Evolutionary conservation across 192 early-diverging fungal species (phyloP).

Genomic region (Dissophora ornata): DNA sequence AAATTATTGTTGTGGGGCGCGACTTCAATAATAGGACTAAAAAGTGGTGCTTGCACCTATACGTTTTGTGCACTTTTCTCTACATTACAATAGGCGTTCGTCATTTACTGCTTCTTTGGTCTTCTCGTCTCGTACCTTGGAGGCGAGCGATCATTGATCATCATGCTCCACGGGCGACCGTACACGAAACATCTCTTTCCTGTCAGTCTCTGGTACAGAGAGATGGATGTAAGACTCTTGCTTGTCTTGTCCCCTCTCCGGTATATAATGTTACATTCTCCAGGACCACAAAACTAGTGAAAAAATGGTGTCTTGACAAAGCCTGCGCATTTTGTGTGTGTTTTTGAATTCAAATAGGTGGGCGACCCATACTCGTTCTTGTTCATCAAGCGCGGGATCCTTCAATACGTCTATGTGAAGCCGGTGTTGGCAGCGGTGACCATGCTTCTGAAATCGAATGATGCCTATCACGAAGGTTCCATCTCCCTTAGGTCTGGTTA

Average conservation of each 20-base stretch:
- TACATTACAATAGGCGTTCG: slow-evolving; percentile 90
- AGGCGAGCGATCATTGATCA: slow-evolving; percentile 85
- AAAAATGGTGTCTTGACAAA: too few relatives aligned
- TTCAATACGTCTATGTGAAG: slow-evolving; percentile 94
- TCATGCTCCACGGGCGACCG: slow-evolving; percentile 78
- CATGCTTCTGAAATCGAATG: slow-evolving; percentile 80
- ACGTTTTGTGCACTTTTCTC: too few relatives aligned
- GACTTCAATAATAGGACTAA: too few relatives aligned
- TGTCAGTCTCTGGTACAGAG: slow-evolving; percentile 72
- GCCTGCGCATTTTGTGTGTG: too few relatives aligned
- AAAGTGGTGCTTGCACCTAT: too few relatives aligned
- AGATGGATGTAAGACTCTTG: slow-evolving; percentile 67
- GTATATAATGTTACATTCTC: too few relatives aligned
- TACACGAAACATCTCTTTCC: slow-evolving; percentile 86
- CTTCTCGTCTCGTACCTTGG: slow-evolving; percentile 87
- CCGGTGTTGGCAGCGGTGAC: slow-evolving; percentile 81
- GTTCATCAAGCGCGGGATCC: slow-evolving; percentile 86
- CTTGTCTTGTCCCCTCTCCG: neutral
- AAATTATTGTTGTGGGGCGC: too few relatives aligned
- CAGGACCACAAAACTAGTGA: too few relatives aligned
- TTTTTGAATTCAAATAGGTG: slow-evolving; percentile 52
- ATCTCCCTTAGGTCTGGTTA: slow-evolving; percentile 76
- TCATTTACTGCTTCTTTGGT: slow-evolving; percentile 93
- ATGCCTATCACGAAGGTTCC: slow-evolving; percentile 82
- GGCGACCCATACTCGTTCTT: slow-evolving; percentile 88